Conservation (phyloP, 2,329 filamentous ascomycete genomes). For the Clarireedia paspali region DNA sequence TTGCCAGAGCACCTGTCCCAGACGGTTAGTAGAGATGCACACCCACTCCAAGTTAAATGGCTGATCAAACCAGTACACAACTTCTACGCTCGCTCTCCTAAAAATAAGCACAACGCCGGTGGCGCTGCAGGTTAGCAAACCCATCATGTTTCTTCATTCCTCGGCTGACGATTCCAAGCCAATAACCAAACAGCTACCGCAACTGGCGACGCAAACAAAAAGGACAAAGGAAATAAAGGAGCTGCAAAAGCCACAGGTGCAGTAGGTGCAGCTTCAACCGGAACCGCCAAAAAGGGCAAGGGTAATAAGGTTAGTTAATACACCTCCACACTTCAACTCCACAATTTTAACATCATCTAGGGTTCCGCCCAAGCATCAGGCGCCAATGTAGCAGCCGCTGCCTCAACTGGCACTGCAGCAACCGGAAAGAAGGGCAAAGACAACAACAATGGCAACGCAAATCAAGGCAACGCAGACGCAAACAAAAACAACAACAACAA, state of each 20-base stretch:
- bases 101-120: constrained; percentile 9
- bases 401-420: background rate
- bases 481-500: background rate
- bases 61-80: constrained; percentile 13
- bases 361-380: background rate
- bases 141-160: background rate
- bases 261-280: background rate
- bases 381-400: background rate
- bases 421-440: constrained; percentile 10
- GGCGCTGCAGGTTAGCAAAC: background rate
- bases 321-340: background rate
- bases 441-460: background rate
- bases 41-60: background rate
- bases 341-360: background rate
- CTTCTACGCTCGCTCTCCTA: constrained; percentile 18
- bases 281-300: constrained; percentile 4
- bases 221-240: background rate
- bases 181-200: background rate
- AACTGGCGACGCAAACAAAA: background rate
- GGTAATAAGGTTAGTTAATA: background rate
- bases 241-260: background rate
- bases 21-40: constrained; percentile 4
- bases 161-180: background rate
- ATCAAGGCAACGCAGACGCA: background rate
- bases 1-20: constrained; percentile 20